Percentiles rank a stretch among this genome's conserved stretches.
Conservation (phyloP, 129 eudicot genomes). For the Heracleum sosnowskyi region DNA sequence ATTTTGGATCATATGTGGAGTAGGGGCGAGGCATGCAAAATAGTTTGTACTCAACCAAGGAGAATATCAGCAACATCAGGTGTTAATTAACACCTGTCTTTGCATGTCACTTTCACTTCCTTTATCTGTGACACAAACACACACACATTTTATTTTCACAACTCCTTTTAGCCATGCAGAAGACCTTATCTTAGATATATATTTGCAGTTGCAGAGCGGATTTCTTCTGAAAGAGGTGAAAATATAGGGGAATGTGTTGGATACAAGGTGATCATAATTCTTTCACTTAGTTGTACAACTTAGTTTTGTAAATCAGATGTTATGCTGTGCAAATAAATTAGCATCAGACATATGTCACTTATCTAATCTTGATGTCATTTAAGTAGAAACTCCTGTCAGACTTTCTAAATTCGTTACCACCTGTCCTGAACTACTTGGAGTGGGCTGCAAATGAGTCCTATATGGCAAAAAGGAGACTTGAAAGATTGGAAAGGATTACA, state of each 20-base stretch:
- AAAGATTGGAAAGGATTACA: not conserved
- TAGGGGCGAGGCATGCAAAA: conserved; percentile 76
- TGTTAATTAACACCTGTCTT: conserved; percentile 14
- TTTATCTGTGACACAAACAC: not conserved
- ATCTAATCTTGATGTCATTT: not conserved
- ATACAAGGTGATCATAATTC: conserved; percentile 56
- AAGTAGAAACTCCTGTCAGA: not conserved
- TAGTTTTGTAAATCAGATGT: not conserved
- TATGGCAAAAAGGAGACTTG: not conserved
- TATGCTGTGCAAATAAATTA: conserved; percentile 1
- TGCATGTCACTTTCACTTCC: not conserved
- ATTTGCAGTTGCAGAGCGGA: conserved; percentile 83
- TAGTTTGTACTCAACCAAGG: conserved; percentile 92
- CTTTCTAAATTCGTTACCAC: not conserved
- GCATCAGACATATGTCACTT: not conserved
- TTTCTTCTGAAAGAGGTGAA: conserved; percentile 91
- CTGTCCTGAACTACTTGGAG: not conserved
- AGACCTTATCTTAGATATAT: conserved; percentile 11
- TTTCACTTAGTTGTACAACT: not conserved
- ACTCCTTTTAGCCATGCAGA: not conserved
- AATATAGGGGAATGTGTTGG: conserved; percentile 79
- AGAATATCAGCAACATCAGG: conserved; percentile 96
- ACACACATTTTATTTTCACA: not conserved
- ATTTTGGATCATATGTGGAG: conserved; percentile 77
- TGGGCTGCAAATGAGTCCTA: not conserved